Base-by-base conservation (phyloP, 495 filamentous ascomycete genomes). In the Hypoxylon lienhwacheense region DNA sequence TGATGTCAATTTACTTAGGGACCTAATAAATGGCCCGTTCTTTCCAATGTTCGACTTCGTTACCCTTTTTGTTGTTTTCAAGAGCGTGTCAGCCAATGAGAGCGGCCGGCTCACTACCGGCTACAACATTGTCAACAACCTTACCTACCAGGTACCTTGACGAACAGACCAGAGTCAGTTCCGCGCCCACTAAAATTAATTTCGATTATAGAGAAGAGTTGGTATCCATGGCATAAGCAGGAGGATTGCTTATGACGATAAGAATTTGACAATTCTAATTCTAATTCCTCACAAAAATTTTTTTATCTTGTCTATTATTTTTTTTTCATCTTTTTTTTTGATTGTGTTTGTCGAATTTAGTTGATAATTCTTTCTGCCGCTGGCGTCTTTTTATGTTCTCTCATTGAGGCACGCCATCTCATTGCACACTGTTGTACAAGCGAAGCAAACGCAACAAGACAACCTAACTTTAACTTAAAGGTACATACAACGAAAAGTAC, bases 81-180 rank as follows among this genome's bases (percentile, higher is more conserved):
- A 45, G 47, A 21, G 47, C 8, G 22, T 24, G 8, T 37, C 17
- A 16, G 11, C 58, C 58, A 61, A 61, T 61, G 24, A 47, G 17
- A 55, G 14, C 11, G 12, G 6, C 25, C 31, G 42, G 35, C 15
- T 42, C 5, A 7, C 28, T 55, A 42, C 42, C 58, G 51, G 47
- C 58, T 55, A 33, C n/a, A n/a, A n/a, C n/a, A n/a, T n/a, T n/a
- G n/a, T n/a, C n/a, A 55, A 55, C 58, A 61, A 55, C 58, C 58
- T 52, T 55, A 43, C 22, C n/a, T n/a, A n/a, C n/a, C n/a, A n/a
- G n/a, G n/a, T n/a, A n/a, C n/a, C n/a, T 34, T 34, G 41, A 52
- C 42, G 58, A 35, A 40, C 52, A 47, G 58, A 32, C 36, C 52
- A 55, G 12, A 52, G 24, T 4, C 58, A 47, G 58, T 55, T 35